These are phyloP conservation scores for Beauveria brongniartii DNA, from an alignment of 2,329 filamentous ascomycete genomes.

Conservation along the genomic window DNA sequence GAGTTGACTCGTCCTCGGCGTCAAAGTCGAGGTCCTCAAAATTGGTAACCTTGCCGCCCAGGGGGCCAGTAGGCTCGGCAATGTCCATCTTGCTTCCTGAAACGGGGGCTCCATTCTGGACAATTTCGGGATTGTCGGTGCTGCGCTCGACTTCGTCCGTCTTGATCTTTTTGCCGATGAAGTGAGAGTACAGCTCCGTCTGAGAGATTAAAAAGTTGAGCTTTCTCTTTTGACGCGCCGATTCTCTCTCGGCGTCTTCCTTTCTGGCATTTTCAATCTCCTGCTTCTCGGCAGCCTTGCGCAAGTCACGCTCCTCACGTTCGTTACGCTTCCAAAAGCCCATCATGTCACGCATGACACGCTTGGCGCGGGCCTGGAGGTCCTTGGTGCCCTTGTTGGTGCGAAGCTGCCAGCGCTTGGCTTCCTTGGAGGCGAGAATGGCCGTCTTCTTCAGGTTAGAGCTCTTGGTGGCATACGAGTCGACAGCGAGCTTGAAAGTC, in stretches of 20 bases:
- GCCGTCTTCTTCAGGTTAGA: conserved; percentile 98
- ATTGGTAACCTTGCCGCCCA: conserved; percentile 70
- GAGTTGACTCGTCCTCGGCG: conserved; percentile 76
- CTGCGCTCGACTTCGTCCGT: conserved; percentile 90
- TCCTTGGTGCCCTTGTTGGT: conserved; percentile 99
- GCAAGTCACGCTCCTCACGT: conserved; percentile 87
- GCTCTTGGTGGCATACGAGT: conserved; percentile 76
- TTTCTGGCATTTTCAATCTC: conserved; percentile 95
- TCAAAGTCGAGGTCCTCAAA: conserved; percentile 96
- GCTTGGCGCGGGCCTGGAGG: conserved; percentile 90
- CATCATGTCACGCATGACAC: conserved; percentile 99
- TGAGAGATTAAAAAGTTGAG: conserved; percentile 99
- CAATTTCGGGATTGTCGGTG: conserved; percentile 70
- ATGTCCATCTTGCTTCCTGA: conserved; percentile 39
- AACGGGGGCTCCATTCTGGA: conserved; percentile 38
- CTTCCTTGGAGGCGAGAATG: conserved; percentile 92
- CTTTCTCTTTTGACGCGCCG: conserved; percentile 94
- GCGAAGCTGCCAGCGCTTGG: conserved; percentile 90
- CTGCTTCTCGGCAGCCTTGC: conserved; percentile 89
- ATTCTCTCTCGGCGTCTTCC: conserved; percentile 94
- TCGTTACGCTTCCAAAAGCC: conserved; percentile 99
- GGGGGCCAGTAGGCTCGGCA: conserved; percentile 43
- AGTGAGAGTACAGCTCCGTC: conserved; percentile 97
- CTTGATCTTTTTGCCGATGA: conserved; percentile 99
- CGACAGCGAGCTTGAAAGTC: conserved; percentile 78